These are phyloP conservation scores for Whalleya microplaca DNA, from an alignment of 2,329 filamentous ascomycete genomes.

Conservation along the genomic window DNA sequence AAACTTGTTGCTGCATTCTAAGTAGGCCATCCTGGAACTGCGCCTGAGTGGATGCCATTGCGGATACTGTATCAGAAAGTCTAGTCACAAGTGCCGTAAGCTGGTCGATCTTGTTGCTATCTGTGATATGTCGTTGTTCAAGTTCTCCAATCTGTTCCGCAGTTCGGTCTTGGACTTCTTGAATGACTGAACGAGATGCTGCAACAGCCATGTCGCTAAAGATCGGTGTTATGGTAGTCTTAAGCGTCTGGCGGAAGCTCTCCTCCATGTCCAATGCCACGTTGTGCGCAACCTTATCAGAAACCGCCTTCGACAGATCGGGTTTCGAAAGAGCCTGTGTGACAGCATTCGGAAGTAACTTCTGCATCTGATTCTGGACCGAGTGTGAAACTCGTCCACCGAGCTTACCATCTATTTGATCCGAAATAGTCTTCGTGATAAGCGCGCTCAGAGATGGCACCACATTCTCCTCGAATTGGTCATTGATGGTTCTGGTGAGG, in stretches of 20 bases:
- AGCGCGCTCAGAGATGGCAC: constrained; percentile 74
- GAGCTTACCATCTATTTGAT: constrained; percentile 71
- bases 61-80: constrained; percentile 69
- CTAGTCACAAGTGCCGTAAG: constrained; percentile 69
- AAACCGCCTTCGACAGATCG: constrained; percentile 72
- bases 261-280: constrained; percentile 71
- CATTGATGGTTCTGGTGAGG: constrained; percentile 74
- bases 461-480: constrained; percentile 75
- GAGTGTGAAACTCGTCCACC: constrained; percentile 66
- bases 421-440: constrained; percentile 69
- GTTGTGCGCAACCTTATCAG: constrained; percentile 70
- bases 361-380: constrained; percentile 75
- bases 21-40: constrained; percentile 69
- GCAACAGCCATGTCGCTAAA: constrained; percentile 68
- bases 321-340: constrained; percentile 72
- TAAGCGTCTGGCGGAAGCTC: constrained; percentile 65
- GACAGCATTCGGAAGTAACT: constrained; percentile 68
- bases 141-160: constrained; percentile 55
- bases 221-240: constrained; percentile 66
- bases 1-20: constrained; percentile 57
- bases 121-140: constrained; percentile 54
- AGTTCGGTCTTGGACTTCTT: constrained; percentile 68
- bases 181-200: constrained; percentile 68
- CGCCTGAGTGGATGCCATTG: constrained; percentile 69
- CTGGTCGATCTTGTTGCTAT: constrained; percentile 71